Conservation (phyloP, 495 filamentous ascomycete species). For the Aspergillus indologenus region DNA sequence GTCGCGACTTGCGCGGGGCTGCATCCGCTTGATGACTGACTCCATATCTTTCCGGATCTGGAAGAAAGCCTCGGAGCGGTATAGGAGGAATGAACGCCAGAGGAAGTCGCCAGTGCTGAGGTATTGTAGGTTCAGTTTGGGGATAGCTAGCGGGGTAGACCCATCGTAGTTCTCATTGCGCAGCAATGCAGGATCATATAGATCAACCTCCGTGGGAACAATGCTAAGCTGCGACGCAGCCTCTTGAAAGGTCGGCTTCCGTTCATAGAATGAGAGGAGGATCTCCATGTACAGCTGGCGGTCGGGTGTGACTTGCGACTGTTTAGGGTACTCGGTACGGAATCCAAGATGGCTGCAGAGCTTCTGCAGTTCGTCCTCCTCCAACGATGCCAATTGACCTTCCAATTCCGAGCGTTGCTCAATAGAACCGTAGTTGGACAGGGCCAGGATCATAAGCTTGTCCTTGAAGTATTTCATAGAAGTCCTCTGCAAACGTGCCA, state of each 20-base stretch:
- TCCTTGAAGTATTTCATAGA: conserved; percentile 83
- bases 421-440: conserved; percentile 90
- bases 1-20: conserved; percentile 60
- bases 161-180: conserved; percentile 89
- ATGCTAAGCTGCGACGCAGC: conserved; percentile 64
- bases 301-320: conserved; percentile 57
- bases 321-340: conserved; percentile 73
- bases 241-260: conserved; percentile 81
- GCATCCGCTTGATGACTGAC: conserved; percentile 71
- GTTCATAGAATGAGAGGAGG: conserved; percentile 73
- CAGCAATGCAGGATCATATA: conserved; percentile 84
- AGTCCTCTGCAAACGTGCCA: conserved; percentile 78
- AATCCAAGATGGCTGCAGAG: conserved; percentile 72
- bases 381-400: conserved; percentile 68
- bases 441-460: conserved; percentile 82
- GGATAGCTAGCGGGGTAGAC: conserved; percentile 82
- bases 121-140: conserved; percentile 95
- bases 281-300: conserved; percentile 72
- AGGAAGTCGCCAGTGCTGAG: conserved; percentile 93
- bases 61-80: conserved; percentile 90
- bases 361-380: conserved; percentile 66
- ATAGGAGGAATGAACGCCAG: conserved; percentile 85
- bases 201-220: conserved; percentile 72
- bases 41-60: conserved; percentile 91
- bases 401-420: conserved; percentile 75